Base-by-base conservation (phyloP, 164 flowering plant species). In the Malania oleifera region DNA sequence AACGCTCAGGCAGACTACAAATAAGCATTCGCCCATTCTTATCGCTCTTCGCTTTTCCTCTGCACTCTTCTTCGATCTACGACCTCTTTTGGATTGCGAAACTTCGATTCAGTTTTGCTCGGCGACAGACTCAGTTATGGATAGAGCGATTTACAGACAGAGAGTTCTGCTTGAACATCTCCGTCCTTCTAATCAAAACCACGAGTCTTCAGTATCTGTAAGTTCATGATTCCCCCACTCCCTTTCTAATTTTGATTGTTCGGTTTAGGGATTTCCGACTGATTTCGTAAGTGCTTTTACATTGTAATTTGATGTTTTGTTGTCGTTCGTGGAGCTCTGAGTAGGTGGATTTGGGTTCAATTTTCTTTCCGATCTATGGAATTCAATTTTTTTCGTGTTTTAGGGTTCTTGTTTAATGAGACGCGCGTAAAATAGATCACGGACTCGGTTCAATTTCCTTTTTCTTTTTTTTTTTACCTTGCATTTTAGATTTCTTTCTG, bases 121-220 rank as follows among this genome's bases (percentile, higher is more conserved):
- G 11, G 38, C 7, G 38, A 34, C 10, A 70, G 20, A 63, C 61
- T 34, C 23, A 70, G 63, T 65, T 11, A 93, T 93, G 98, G 98
- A 93, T 80, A 90, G 73, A 71, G 97, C 91, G 12, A 51, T 80
- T 35, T 73, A 79, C 73, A 88, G 99, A 56, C 96, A 90, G 75
- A 77, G 69, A 57, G 70, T 93, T 61, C 65, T 93, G 43, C 84
- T 93, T 19, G 65, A 81, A 13, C 99, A 93, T 61, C 78, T 93
- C 22, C 67, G 66, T 5, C 96, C 96, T 49, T 73, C 82, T 15
- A 49, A 68, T 35, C 68, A 64, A 28, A 45, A 61, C 46, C 43
- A 69, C 43, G 70, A 70, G 12, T 73, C 85, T 44, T 47, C 74
- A 41, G 62, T 90, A 31, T 79, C 82, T 51, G 97, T 90, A 70